Base-by-base conservation (phyloP, 2,329 filamentous ascomycete species). In the Xylaria multiplex region DNA sequence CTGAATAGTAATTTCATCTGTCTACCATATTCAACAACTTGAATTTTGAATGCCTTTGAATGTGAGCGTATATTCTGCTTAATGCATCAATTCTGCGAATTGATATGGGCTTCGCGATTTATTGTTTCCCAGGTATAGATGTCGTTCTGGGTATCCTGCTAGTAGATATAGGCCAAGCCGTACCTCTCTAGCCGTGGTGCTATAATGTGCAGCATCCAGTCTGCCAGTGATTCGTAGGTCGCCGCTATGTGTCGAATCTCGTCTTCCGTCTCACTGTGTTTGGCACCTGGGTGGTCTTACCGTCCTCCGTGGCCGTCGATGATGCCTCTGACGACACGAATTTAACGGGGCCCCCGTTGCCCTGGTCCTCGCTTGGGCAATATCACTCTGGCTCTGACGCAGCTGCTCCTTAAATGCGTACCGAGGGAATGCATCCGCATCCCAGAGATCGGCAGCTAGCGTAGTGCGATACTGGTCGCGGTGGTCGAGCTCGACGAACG, bases 391-490 rank as follows among this genome's bases (percentile, higher is more conserved):
- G 63, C 78, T 81, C 73, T 81, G 82, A 30, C 81, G 79, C 65
- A 90, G 75, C 67, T 80, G 79, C 37, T 83, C 82, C 62, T 82
- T 81, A 66, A 81, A 86, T 0, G 86, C 87, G 78, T 81, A 82
- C 9, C 81, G 79, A 0, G 88, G 88, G 67, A 91, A 86, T 3
- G 72, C 80, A 2, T 74, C 75, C 1, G 88, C 86, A 69, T 90
- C 81, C 87, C 88, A 91, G 6, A 89, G 70, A 2, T 85, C 83
- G 1, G 77, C 72, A 1, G 83, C 74, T 52, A 91, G 74, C 1
- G 89, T 89, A 6, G 89, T 92, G 37, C 82, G 82, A 77, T 94
- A 93, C 78, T 92, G 89, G 27, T 83, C 85, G 56, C 82, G 76
- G 42, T 81, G 80, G 42, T 79, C 80, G 24, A 88, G 82, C 3